Conservation (phyloP, 306 rosid genomes). For the Lathyrus oleraceus region DNA sequence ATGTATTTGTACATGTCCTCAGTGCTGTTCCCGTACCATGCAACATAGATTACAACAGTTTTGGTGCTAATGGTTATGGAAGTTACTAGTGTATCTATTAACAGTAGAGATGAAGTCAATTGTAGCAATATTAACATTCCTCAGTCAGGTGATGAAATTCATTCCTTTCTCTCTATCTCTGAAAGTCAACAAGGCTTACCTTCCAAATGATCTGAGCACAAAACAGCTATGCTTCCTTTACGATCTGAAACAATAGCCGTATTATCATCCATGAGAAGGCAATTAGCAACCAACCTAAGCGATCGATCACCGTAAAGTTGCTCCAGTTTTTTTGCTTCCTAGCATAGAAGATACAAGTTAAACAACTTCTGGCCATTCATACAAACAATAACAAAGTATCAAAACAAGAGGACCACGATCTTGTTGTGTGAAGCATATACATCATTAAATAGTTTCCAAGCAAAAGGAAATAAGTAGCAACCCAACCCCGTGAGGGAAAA, state of each 20-base stretch:
- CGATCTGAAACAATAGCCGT: conserved; percentile 96
- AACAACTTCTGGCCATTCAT: conserved; percentile 26
- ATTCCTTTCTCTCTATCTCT: neutral
- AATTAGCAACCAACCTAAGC: conserved; percentile 87
- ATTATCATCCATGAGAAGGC: conserved; percentile 77
- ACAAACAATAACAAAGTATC: conserved; percentile 24
- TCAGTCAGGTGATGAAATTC: neutral
- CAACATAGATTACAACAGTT: neutral
- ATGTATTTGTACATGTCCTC: neutral
- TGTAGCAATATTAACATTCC: conserved; percentile 5
- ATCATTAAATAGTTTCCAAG: conserved; percentile 1
- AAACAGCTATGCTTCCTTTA: conserved; percentile 84
- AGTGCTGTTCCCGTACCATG: neutral
- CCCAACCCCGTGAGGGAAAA: neutral
- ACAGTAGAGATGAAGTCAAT: neutral
- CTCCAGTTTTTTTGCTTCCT: conserved; percentile 78
- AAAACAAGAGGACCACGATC: conserved; percentile 22
- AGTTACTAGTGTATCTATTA: neutral
- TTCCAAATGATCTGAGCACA: conserved; percentile 72
- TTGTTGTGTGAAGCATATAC: conserved; percentile 23
- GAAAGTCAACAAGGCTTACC: conserved; percentile 44
- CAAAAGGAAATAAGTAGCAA: conserved; percentile 22
- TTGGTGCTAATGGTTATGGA: neutral
- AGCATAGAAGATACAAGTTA: conserved; percentile 40
- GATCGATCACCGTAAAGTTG: conserved; percentile 83